Evolutionary conservation across 176 grass and related monocot species (phyloP).

Genomic region (Olyra latifolia): DNA sequence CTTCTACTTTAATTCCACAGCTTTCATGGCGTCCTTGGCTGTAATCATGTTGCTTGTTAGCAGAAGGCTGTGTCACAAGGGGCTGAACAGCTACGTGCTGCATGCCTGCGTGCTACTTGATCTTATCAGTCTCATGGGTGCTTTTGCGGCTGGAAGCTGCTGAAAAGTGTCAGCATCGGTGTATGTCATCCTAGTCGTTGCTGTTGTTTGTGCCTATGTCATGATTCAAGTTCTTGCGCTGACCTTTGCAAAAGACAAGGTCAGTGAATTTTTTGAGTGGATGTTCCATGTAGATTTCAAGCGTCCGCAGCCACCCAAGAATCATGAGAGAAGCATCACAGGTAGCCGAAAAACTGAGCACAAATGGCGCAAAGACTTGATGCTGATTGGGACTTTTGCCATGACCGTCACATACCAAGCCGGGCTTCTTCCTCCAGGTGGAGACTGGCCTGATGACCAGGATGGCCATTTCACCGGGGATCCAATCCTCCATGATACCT

Average conservation of each 20-base stretch:
- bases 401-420: conserved; percentile 56
- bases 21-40: conserved; percentile 52
- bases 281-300: background rate
- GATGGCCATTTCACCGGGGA: conserved; percentile 24
- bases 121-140: conserved; percentile 51
- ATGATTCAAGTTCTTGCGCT: conserved; percentile 29
- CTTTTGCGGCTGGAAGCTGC: conserved; percentile 47
- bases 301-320: background rate
- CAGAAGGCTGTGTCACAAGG: conserved; percentile 36
- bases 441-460: conserved; percentile 37
- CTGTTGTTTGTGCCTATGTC: conserved; percentile 30
- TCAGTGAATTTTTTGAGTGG: background rate
- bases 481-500: conserved; percentile 40
- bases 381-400: conserved; percentile 53
- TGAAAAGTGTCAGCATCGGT: conserved; percentile 37
- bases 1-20: conserved; percentile 55
- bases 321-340: background rate
- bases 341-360: conserved; percentile 20
- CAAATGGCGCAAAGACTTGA: conserved; percentile 60
- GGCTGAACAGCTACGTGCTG: conserved; percentile 27
- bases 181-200: conserved; percentile 40
- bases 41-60: conserved; percentile 58
- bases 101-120: conserved; percentile 31
- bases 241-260: conserved; percentile 33
- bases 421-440: conserved; percentile 53